These are phyloP conservation scores for Balamuthia mandrillaris DNA, from an alignment of 208 protist genomes.

Conservation along the genomic window DNA sequence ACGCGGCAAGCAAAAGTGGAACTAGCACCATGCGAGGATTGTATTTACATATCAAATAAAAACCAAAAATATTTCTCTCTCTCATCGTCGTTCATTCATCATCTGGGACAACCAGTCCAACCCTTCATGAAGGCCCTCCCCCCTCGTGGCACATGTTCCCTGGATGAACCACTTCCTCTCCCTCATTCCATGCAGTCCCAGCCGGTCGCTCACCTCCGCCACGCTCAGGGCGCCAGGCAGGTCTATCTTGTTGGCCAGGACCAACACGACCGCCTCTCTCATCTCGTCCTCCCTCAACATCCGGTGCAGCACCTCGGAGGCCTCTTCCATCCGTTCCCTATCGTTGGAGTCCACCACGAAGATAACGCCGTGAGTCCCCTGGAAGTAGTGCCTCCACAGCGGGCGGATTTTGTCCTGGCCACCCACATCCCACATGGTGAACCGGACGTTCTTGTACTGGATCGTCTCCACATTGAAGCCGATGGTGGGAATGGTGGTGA, in stretches of 20 bases:
- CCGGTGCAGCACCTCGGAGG: constrained; percentile 67
- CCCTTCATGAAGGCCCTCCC: constrained; percentile 53
- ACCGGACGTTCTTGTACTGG: constrained; percentile 93
- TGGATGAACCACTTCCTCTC: constrained; percentile 81
- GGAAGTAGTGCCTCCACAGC: constrained; percentile 82
- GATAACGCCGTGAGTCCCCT: constrained; percentile 77
- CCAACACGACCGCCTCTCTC: constrained; percentile 78
- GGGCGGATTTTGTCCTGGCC: constrained; percentile 54
- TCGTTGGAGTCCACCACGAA: constrained; percentile 85
- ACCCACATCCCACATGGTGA: constrained; percentile 81
- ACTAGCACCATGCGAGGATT: no score
- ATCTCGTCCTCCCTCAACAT: constrained; percentile 86
- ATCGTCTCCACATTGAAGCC: constrained; percentile 79
- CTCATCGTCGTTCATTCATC: no score
- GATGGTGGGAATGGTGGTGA: neutral
- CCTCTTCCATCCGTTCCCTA: constrained; percentile 73
- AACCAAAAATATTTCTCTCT: no score
- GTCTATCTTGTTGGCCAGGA: constrained; percentile 91
- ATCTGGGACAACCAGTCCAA: constrained; percentile 36
- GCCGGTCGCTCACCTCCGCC: constrained; percentile 62
- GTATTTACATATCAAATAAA: no score
- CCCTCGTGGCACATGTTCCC: constrained; percentile 70
- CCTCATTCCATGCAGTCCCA: constrained; percentile 70
- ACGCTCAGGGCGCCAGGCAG: constrained; percentile 45
- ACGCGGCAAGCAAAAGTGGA: no score